A percentile compares a stretch with the other conserved stretches of the same genome.
phyloP scores from a whole-genome alignment of 768 basidiomycete species.

The Panus rudis region DNA sequence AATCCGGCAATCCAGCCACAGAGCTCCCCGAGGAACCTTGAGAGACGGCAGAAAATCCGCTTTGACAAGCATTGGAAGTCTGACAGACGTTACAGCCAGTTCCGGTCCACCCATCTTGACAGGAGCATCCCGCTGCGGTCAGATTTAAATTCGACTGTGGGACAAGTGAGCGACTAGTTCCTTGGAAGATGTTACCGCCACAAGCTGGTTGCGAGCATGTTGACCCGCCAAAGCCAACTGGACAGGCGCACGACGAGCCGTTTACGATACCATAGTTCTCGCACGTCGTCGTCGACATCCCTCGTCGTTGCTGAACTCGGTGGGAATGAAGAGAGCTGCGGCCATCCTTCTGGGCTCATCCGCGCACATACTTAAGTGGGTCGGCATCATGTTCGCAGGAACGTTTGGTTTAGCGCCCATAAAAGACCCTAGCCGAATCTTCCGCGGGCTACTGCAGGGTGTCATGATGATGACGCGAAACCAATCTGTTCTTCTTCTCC shows the following conservation, averaged over 20 bases:
- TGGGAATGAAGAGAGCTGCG: background rate
- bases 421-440: background rate
- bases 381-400: background rate
- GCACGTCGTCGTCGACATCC: conserved; percentile 33
- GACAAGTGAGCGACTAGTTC: conserved; percentile 47
- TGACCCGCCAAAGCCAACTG: conserved; percentile 71
- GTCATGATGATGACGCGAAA: background rate
- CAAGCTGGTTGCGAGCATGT: conserved; percentile 68
- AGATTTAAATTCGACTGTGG: conserved; percentile 45
- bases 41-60: conserved; percentile 41
- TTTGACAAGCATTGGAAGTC: conserved; percentile 58
- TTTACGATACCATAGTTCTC: conserved; percentile 61
- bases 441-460: background rate
- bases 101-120: conserved; percentile 71
- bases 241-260: conserved; percentile 64
- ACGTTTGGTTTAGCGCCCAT: background rate
- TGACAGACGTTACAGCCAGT: conserved; percentile 77
- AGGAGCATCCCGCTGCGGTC: conserved; percentile 60
- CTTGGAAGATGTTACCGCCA: conserved; percentile 78
- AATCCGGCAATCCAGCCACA: conserved; percentile 17
- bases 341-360: background rate
- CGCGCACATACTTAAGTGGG: background rate
- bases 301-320: background rate
- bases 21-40: conserved; percentile 24
- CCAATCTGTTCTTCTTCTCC: background rate